Conservation (phyloP, 257 asterid genomes). For the Fraxinus cuspidata region DNA sequence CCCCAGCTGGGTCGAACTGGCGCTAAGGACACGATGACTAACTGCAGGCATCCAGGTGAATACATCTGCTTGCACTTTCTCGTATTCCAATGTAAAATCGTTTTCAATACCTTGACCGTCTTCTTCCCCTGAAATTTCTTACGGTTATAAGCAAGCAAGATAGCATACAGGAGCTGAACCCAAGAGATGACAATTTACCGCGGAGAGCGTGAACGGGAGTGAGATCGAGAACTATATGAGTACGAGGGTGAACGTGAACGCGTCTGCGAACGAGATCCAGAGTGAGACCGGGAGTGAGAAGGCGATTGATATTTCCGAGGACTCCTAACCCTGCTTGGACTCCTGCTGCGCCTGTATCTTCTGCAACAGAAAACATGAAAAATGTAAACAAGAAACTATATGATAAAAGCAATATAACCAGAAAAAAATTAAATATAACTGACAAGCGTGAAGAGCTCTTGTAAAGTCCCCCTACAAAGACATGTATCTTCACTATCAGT, state of each 20-base stretch:
- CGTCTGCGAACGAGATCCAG: conserved; percentile 41
- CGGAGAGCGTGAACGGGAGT: conserved; percentile 66
- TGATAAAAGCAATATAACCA: not conserved
- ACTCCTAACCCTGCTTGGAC: conserved; percentile 67
- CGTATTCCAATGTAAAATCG: conserved; percentile 1
- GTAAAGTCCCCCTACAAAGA: not conserved
- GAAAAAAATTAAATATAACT: not conserved
- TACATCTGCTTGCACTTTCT: not conserved
- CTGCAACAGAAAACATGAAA: conserved; percentile 33
- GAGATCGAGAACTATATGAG: conserved; percentile 49
- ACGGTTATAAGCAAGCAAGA: conserved; percentile 3
- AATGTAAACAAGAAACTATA: not conserved
- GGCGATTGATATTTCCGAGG: conserved; percentile 50
- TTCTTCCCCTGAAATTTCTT: conserved; percentile 49
- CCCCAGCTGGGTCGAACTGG: conserved; percentile 7
- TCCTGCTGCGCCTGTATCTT: conserved; percentile 67
- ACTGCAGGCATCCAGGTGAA: conserved; percentile 18
- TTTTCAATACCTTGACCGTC: conserved; percentile 61
- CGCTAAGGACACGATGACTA: not conserved
- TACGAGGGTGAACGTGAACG: conserved; percentile 41
- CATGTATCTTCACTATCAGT: not conserved
- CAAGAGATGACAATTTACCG: conserved; percentile 39
- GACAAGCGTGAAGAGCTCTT: not conserved
- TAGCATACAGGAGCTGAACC: not conserved
- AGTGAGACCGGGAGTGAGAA: conserved; percentile 44